Percentiles rank a stretch among this genome's conserved stretches.
phyloP scores from a whole-genome alignment of 1,139 yeast species.

The Sugiyamaella castrensis region DNA sequence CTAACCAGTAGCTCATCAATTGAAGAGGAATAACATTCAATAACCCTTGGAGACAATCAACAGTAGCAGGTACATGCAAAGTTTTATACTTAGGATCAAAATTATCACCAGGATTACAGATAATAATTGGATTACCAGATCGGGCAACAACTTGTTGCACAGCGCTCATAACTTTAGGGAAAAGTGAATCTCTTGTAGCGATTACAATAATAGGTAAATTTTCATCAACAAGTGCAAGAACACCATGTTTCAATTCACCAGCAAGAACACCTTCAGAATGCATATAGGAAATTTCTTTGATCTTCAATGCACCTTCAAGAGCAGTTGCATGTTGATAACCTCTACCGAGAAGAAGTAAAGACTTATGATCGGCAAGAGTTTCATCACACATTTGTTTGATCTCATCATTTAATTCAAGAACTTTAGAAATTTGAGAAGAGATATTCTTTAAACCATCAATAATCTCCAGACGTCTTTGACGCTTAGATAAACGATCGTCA shows the following conservation, averaged over 20 bases:
- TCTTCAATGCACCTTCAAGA: constrained; percentile 95
- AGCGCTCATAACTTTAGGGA: constrained; percentile 95
- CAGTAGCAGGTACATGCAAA: constrained; percentile 91
- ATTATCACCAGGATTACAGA: constrained; percentile 82
- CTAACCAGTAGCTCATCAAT: constrained; percentile 95
- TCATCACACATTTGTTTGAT: constrained; percentile 74
- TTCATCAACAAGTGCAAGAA: constrained; percentile 92
- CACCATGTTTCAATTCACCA: constrained; percentile 98
- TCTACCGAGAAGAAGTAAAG: constrained; percentile 88
- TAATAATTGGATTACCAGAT: constrained; percentile 92
- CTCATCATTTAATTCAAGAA: constrained; percentile 66
- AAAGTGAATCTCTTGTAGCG: constrained; percentile 96
- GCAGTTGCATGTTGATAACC: constrained; percentile 98
- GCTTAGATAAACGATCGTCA: constrained; percentile 80
- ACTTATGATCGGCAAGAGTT: constrained; percentile 74
- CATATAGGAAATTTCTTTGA: constrained; percentile 97
- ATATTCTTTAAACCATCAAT: constrained; percentile 81
- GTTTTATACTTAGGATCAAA: constrained; percentile 42
- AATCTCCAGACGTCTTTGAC: constrained; percentile 75
- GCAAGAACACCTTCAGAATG: constrained; percentile 99
- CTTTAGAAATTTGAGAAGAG: constrained; percentile 80
- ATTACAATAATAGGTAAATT: constrained; percentile 90
- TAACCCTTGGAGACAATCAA: constrained; percentile 96
- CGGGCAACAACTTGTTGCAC: constrained; percentile 97
- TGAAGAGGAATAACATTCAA: constrained; percentile 93